Evolutionary conservation across 768 basidiomycete genomes (phyloP).

Genomic region (Lentinula raphanica): DNA sequence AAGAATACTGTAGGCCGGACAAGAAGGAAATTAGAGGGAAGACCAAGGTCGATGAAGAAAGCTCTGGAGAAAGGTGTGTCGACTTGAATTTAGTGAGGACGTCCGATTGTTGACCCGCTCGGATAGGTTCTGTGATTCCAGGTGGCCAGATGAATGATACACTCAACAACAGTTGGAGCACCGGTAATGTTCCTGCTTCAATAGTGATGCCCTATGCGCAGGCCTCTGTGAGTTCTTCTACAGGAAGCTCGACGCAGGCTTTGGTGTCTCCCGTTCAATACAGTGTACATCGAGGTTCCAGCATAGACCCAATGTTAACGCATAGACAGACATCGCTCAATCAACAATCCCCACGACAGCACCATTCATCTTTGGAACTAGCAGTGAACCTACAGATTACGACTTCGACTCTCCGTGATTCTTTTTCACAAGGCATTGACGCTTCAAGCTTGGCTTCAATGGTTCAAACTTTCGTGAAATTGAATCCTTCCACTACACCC

Average conservation of each 20-base stretch:
- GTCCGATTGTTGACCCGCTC: neutral
- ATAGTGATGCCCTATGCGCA: conserved; percentile 35
- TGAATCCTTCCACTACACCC: conserved; percentile 45
- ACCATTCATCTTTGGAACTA: conserved; percentile 10
- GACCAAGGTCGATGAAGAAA: conserved; percentile 48
- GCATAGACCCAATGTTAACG: conserved; percentile 6
- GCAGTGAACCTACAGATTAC: conserved; percentile 22
- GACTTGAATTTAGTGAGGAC: neutral
- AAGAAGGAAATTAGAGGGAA: conserved; percentile 51
- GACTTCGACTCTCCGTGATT: conserved; percentile 23
- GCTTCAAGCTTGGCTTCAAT: conserved; percentile 45
- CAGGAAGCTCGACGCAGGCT: conserved; percentile 27
- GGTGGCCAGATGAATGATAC: neutral
- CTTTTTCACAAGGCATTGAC: conserved; percentile 36
- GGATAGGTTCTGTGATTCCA: neutral
- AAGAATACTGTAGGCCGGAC: conserved; percentile 65
- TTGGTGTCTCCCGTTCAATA: conserved; percentile 37
- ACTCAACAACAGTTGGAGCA: conserved; percentile 1
- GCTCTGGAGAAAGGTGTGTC: conserved; percentile 43
- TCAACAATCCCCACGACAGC: conserved; percentile 6
- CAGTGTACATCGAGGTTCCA: conserved; percentile 28
- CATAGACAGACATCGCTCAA: conserved; percentile 11
- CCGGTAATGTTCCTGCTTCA: conserved; percentile 21
- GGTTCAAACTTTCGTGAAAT: conserved; percentile 44
- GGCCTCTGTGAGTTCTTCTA: conserved; percentile 31